phyloP scores from a whole-genome alignment of 345 rosid genomes.

The Arabidopsis suecica region DNA sequence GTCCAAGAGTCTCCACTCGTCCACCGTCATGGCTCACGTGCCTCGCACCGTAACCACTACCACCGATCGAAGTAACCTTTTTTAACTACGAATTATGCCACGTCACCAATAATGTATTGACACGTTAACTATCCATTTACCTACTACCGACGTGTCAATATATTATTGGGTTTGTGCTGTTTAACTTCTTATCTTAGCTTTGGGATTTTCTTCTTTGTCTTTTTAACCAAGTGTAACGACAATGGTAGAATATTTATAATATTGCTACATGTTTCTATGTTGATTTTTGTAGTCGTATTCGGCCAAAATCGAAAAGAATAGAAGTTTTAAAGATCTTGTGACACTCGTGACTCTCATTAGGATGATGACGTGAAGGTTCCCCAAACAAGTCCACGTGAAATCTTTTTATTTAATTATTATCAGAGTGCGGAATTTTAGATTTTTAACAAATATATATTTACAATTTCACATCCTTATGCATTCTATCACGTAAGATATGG shows the following conservation, averaged over 20 bases:
- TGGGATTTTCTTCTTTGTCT: conserved; percentile 36
- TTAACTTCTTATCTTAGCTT: conserved; percentile 27
- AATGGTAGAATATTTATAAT: conserved; percentile 20
- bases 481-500: conserved; percentile 20
- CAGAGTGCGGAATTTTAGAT: conserved; percentile 19
- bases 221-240: conserved; percentile 32
- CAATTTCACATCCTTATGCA: neutral
- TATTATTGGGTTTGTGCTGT: conserved; percentile 46
- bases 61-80: conserved; percentile 15
- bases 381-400: conserved; percentile 41
- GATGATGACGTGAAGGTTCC: conserved; percentile 44
- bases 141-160: conserved; percentile 39
- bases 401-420: conserved; percentile 21
- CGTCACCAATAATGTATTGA: conserved; percentile 45
- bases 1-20: conserved; percentile 41
- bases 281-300: conserved; percentile 20
- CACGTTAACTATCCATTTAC: conserved; percentile 42
- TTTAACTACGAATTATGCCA: conserved; percentile 34
- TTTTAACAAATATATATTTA: neutral
- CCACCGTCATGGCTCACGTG: conserved; percentile 44
- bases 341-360: conserved; percentile 43
- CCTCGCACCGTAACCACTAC: conserved; percentile 28
- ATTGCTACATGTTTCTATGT: neutral
- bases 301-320: conserved; percentile 17
- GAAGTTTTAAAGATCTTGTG: conserved; percentile 33